phyloP scores from a whole-genome alignment of 2,329 filamentous ascomycete species.

The Colletotrichum sp. region DNA sequence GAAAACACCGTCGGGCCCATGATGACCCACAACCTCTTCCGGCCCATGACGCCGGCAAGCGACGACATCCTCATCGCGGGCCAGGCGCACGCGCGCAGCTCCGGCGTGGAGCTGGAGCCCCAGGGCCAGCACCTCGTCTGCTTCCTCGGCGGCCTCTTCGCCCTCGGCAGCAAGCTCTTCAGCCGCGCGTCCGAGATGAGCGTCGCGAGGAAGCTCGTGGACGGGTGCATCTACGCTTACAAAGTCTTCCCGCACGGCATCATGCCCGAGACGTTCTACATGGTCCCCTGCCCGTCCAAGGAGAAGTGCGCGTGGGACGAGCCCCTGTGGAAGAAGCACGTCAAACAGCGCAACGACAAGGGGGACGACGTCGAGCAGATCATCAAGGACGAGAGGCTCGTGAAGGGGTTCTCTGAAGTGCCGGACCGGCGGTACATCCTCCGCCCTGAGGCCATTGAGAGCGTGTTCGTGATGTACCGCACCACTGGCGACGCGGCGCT shows the following conservation, averaged over 20 bases:
- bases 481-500: conserved; percentile 62
- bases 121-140: conserved; percentile 67
- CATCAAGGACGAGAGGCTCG: conserved; percentile 29
- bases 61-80: conserved; percentile 70
- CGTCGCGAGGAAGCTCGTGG: conserved; percentile 52
- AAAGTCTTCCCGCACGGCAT: conserved; percentile 57
- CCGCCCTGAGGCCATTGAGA: conserved; percentile 71
- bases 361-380: conserved; percentile 27
- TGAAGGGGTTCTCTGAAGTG: conserved; percentile 29
- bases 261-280: conserved; percentile 61
- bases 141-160: conserved; percentile 75
- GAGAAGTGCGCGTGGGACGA: conserved; percentile 34
- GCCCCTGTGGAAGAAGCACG: conserved; percentile 37
- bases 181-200: conserved; percentile 49
- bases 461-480: conserved; percentile 70
- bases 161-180: conserved; percentile 68
- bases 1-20: conserved; percentile 63
- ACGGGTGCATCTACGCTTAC: conserved; percentile 66
- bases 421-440: conserved; percentile 53
- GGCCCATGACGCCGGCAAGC: conserved; percentile 67
- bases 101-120: conserved; percentile 47
- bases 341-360: conserved; percentile 22
- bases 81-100: conserved; percentile 36
- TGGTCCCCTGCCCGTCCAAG: conserved; percentile 44
- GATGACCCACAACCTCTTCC: conserved; percentile 69